These are phyloP conservation scores for Gigaspora rosea DNA, from an alignment of 192 early-diverging fungal genomes.

Conservation along the genomic window DNA sequence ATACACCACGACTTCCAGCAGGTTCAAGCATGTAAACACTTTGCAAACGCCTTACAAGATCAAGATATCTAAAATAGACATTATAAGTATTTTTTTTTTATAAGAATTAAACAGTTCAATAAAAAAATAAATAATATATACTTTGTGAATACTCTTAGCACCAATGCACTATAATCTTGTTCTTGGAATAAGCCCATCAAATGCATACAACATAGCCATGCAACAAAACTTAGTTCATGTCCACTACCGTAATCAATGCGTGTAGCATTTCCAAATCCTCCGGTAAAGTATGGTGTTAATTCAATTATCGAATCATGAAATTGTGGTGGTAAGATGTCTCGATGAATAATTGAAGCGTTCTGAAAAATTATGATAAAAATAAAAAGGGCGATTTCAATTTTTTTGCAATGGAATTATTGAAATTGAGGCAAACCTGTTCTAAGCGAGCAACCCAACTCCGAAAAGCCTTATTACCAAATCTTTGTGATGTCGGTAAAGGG, in stretches of 20 bases:
- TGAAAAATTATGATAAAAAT: constrained; percentile 7
- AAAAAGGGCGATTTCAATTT: background rate
- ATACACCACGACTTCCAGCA: constrained; percentile 95
- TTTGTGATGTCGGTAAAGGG: constrained; percentile 65
- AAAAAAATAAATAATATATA: constrained; percentile 15
- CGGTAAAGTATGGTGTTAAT: constrained; percentile 69
- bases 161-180: constrained; percentile 72
- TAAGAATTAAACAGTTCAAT: too few relatives aligned
- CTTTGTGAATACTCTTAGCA: constrained; percentile 70
- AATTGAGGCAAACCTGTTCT: constrained; percentile 40
- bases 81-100: background rate
- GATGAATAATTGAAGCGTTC: constrained; percentile 37
- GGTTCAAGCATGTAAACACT: constrained; percentile 86
- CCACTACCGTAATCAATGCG: constrained; percentile 98
- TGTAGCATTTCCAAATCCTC: constrained; percentile 82
- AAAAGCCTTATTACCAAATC: constrained; percentile 95
- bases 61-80: constrained; percentile 64
- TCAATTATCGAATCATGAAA: constrained; percentile 65
- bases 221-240: constrained; percentile 89
- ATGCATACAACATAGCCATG: constrained; percentile 81
- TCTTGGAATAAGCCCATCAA: constrained; percentile 61
- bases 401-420: background rate
- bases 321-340: constrained; percentile 36
- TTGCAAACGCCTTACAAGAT: constrained; percentile 80
- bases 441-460: constrained; percentile 70